Evolutionary conservation across 345 rosid genomes (phyloP), one percentile per base, ranked within the genome.

Genomic region (Trapa incisa): DNA sequence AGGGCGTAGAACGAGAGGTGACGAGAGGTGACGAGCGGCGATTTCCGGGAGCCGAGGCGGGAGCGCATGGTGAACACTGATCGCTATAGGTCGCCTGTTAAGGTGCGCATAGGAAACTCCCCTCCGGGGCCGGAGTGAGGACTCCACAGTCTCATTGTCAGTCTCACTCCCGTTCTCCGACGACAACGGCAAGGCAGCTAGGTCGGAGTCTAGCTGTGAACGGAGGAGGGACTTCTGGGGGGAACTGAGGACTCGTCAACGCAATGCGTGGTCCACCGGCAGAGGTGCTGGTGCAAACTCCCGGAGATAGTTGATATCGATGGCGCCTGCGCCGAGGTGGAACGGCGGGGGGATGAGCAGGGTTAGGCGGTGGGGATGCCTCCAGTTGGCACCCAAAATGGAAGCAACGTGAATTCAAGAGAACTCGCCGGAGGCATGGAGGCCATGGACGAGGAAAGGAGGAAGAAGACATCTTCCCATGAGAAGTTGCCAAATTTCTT

Each of bases 381-480:
- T 22, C 29, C 29, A 22, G 29, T 77, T 72, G 73, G 70, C 43
- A 38, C 72, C 3, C 75, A 76, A 45, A 77, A 50, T 66, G 70
- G 74, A 7, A 45, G 48, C 33, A 70, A 78, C 37, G 72, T 64
- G 65, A 43, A 64, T 64, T 35, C 73, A 2, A 32, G 36, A 54
- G 67, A 66, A 12, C n/a, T 43, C 4, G 56, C 50, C 8, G 65
- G 12, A 32, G 37, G 16, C 63, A 35, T 1, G 63, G 37, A 32
- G 37, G 35, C 2, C 13, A 3, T 54, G 33, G 68, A 69, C 65
- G 50, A 70, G 68, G 2, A 48, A 42, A 68, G 48, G 57, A 4
- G 60, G 69, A 74, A 72, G 56, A 68, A 45, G 38, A 52, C 65
- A 92, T 92, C 50, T 87, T 86, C 75, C 81, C 88, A 71, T 90